Evolutionary conservation across 805 yeast species (phyloP).

Genomic region (Barnettozyma siamensis): DNA sequence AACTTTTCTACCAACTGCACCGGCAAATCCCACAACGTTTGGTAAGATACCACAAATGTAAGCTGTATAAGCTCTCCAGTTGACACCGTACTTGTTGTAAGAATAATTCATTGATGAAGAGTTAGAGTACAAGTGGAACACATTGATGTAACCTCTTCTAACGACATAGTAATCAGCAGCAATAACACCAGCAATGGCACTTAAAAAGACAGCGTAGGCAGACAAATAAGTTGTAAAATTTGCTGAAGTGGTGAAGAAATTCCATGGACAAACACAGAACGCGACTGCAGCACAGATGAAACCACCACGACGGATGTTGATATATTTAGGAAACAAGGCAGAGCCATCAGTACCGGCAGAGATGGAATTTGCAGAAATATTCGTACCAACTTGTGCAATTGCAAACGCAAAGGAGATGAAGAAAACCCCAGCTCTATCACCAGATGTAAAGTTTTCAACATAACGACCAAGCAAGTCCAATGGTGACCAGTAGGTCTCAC

Average conservation of each 20-base stretch:
- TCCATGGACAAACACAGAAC: slow-evolving; percentile 76
- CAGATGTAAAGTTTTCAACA: slow-evolving; percentile 35
- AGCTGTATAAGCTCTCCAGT: slow-evolving; percentile 82
- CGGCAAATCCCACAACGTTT: slow-evolving; percentile 81
- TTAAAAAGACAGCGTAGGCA: slow-evolving; percentile 76
- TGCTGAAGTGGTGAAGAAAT: slow-evolving; percentile 60
- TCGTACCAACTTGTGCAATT: slow-evolving; percentile 70
- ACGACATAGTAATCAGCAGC: slow-evolving; percentile 65
- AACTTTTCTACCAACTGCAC: slow-evolving; percentile 69
- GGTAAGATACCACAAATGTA: slow-evolving; percentile 77
- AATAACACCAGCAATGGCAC: slow-evolving; percentile 76
- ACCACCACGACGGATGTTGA: slow-evolving; percentile 73
- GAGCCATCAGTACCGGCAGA: slow-evolving; percentile 68
- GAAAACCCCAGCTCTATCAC: slow-evolving; percentile 74
- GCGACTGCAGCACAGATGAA: slow-evolving; percentile 70
- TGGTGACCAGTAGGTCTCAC: slow-evolving; percentile 17
- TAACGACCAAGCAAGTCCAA: slow-evolving; percentile 31
- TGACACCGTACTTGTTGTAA: slow-evolving; percentile 57
- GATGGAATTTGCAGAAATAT: slow-evolving; percentile 62
- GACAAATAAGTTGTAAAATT: slow-evolving; percentile 74
- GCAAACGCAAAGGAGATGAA: slow-evolving; percentile 63
- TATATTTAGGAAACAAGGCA: slow-evolving; percentile 53
- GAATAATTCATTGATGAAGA: slow-evolving; percentile 41
- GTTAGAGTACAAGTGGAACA: slow-evolving; percentile 59
- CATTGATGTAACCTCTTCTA: slow-evolving; percentile 62